Base-by-base conservation (phyloP, 768 basidiomycete species). In the Boletus pseudo-olivaceus region DNA sequence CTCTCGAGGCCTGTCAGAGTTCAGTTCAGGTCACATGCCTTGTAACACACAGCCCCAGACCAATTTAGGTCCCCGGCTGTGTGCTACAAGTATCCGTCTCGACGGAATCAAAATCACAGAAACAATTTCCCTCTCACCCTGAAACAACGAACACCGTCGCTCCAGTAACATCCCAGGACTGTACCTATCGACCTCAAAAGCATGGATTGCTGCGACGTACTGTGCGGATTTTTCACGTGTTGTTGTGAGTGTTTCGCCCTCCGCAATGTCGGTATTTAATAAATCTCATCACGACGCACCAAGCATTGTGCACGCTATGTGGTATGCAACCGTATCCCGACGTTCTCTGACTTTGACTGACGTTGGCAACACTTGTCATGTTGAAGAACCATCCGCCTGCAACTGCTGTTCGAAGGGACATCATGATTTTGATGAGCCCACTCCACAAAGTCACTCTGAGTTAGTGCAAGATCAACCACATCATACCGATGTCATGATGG, bases 141-240 rank as follows among this genome's bases (percentile, higher is more conserved):
- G 8, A 17, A 45, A 48, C 54, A 34, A 17, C 56, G n/a, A 40
- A 37, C 19, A 34, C 4, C 14, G 11, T 20, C 20, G 10, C 12
- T 9, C 7, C 29, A 26, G 23, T 17, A 8, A 17, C 11, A 19
- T 54, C 9, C 37, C 17, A 34, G 5, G 15, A 35, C 27, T 14
- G 12, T 26, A 42, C 12, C 34, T n/a, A 15, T 26, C 8, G n/a
- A 19, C n/a, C 20, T 39, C 27, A 26, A 41, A 29, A 34, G 19
- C 15, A 66, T 65, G 64, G 67, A 67, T 40, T 63, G 55, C 42
- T 68, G 66, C 20, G 64, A 68, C 20, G 15, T 58, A n/a, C 37
- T 67, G 33, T 54, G 62, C 29, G 58, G 56, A 30, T 51, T 67
- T 23, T 0, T 54, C 4, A 58, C 57, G 8, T 68, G 67, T 45